phyloP scores from a whole-genome alignment of 1,284 basidiomycete genomes.

The Laetiporus sulphureus region DNA sequence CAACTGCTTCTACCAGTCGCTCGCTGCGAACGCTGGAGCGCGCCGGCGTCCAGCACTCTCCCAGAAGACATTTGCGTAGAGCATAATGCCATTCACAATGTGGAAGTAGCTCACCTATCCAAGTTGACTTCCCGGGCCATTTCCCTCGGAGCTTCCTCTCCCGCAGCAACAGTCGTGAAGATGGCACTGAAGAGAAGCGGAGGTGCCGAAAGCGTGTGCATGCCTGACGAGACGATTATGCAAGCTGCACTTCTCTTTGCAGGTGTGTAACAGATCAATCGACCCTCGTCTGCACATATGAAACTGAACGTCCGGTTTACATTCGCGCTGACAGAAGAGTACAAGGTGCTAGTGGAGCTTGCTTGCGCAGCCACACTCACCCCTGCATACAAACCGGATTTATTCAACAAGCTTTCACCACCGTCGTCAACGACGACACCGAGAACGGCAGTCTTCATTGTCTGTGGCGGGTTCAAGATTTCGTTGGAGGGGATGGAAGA shows the following conservation, averaged over 20 bases:
- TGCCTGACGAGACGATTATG: constrained; percentile 67
- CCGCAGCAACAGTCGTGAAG: constrained; percentile 51
- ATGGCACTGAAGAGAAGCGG: constrained; percentile 55
- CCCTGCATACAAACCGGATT: constrained; percentile 48
- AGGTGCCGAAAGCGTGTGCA: constrained; percentile 45
- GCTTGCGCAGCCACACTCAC: constrained; percentile 64
- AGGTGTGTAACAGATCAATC: too few species aligned
- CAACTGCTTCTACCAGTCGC: constrained; percentile 66
- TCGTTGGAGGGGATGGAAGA: constrained; percentile 44
- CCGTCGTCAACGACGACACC: constrained; percentile 19
- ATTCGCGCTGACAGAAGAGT: too few species aligned
- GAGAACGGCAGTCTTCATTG: constrained; percentile 51
- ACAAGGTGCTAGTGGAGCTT: constrained; percentile 65
- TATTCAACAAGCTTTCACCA: constrained; percentile 49
- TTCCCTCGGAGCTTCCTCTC: constrained; percentile 63
- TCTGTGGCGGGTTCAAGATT: constrained; percentile 71
- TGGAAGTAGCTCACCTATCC: constrained; percentile 51
- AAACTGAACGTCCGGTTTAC: too few species aligned
- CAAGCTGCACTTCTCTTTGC: constrained; percentile 46
- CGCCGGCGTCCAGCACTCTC: constrained; percentile 5
- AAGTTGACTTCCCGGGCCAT: constrained; percentile 57
- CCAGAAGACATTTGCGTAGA: constrained; percentile 28
- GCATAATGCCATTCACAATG: constrained; percentile 31
- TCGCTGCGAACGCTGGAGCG: constrained; percentile 45
- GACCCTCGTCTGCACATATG: too few species aligned